Conservation (phyloP, 805 yeast genomes). For the Diddensiella transvaalensis region DNA sequence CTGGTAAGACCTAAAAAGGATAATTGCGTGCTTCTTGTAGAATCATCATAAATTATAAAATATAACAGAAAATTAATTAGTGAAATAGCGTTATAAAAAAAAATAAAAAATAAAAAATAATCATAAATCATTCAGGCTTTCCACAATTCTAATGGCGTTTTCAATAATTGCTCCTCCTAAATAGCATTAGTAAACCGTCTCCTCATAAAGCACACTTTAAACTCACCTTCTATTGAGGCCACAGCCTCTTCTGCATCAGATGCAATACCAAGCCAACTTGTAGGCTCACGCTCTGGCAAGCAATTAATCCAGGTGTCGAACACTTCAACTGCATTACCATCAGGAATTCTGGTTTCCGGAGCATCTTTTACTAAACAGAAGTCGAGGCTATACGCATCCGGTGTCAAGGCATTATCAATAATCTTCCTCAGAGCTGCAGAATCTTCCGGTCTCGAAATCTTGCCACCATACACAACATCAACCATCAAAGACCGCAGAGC, state of each 20-base stretch:
- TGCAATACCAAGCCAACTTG: conserved; percentile 52
- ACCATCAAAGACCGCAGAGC: conserved; percentile 48
- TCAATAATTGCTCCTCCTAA: neutral
- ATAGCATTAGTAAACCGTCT: neutral
- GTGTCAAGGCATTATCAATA: conserved; percentile 14
- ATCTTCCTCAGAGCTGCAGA: conserved; percentile 18
- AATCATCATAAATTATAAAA: neutral
- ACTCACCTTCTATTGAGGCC: conserved; percentile 20
- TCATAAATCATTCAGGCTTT: conserved; percentile 1
- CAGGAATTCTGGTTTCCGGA: conserved; percentile 43
- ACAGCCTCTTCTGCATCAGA: conserved; percentile 41
- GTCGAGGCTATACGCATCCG: conserved; percentile 27
- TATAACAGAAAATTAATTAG: neutral
- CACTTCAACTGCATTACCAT: conserved; percentile 36
- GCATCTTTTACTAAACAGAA: conserved; percentile 29
- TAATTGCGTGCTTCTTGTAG: too few relatives aligned
- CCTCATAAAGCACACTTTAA: neutral
- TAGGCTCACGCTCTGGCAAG: conserved; percentile 52
- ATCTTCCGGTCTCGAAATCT: conserved; percentile 29
- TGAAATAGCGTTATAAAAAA: neutral
- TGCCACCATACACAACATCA: conserved; percentile 57
- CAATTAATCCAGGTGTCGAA: conserved; percentile 47
- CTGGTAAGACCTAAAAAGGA: too few relatives aligned
- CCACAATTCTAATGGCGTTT: neutral
- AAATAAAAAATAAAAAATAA: neutral